These are phyloP conservation scores for Ceratocystis lukuohia DNA, from an alignment of 2,329 filamentous ascomycete genomes.

Conservation along the genomic window DNA sequence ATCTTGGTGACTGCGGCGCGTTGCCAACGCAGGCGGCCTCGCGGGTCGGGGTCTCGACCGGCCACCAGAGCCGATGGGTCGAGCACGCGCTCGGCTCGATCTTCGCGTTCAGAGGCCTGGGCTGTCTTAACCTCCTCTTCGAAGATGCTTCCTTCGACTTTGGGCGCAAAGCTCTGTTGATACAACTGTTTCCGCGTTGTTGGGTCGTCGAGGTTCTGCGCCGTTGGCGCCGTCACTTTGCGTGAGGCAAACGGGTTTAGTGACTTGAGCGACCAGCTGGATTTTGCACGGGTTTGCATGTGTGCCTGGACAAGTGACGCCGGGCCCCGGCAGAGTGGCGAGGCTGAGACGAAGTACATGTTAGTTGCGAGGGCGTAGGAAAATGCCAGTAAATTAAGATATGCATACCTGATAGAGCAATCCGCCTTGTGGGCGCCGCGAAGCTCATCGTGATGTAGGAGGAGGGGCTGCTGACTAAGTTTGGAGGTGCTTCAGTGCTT, in stretches of 20 bases:
- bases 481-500: neutral
- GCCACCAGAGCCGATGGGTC: slow-evolving; percentile 19
- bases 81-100: slow-evolving; percentile 20
- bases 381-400: neutral
- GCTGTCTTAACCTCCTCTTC: slow-evolving; percentile 40
- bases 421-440: slow-evolving; percentile 21
- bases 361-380: slow-evolving; percentile 21
- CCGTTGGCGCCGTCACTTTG: slow-evolving; percentile 22
- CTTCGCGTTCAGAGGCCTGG: slow-evolving; percentile 28
- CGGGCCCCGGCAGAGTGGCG: slow-evolving; percentile 21
- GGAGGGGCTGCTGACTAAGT: neutral
- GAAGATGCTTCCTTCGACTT: slow-evolving; percentile 46
- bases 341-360: slow-evolving; percentile 12
- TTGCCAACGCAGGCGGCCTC: slow-evolving; percentile 60
- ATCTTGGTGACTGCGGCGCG: slow-evolving; percentile 70
- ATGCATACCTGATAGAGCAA: slow-evolving; percentile 20
- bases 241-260: slow-evolving; percentile 25
- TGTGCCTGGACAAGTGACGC: slow-evolving; percentile 27
- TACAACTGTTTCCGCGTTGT: slow-evolving; percentile 32
- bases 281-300: slow-evolving; percentile 28
- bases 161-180: slow-evolving; percentile 30
- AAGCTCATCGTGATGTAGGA: slow-evolving; percentile 20
- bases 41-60: slow-evolving; percentile 60
- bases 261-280: slow-evolving; percentile 31
- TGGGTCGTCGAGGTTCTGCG: slow-evolving; percentile 32